These are phyloP conservation scores for Mesostigma viride DNA, from an alignment of 139 green algal species.

Conservation along the genomic window DNA sequence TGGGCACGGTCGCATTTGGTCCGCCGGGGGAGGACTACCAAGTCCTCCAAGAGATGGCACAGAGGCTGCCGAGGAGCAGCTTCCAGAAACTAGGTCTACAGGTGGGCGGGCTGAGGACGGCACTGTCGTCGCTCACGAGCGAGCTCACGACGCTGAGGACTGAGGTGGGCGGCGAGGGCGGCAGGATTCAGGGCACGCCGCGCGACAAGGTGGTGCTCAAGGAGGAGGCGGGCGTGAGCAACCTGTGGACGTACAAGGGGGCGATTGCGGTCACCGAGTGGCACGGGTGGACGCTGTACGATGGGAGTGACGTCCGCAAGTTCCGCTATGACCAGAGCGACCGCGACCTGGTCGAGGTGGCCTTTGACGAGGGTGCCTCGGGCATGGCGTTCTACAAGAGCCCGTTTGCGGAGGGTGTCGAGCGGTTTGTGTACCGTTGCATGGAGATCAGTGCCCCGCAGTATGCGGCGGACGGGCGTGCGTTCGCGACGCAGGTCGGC, in stretches of 20 bases:
- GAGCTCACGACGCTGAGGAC: no score
- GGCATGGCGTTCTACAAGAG: slow-evolving; percentile 15
- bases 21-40: no score
- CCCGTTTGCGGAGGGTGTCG: slow-evolving; percentile 24
- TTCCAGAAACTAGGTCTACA: no score
- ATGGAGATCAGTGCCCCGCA: slow-evolving; percentile 17
- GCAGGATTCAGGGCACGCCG: background rate
- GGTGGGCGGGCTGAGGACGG: no score
- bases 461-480: background rate
- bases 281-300: background rate
- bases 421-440: slow-evolving; percentile 30
- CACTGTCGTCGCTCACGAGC: no score
- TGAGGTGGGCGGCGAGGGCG: no score
- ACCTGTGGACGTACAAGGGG: background rate
- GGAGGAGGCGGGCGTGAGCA: background rate
- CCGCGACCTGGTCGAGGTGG: background rate
- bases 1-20: no score
- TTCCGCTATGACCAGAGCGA: background rate
- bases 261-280: background rate
- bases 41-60: no score
- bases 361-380: background rate
- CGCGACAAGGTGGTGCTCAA: background rate
- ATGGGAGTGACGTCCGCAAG: background rate
- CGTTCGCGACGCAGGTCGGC: no score
- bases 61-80: no score